Evolutionary conservation across 1,284 basidiomycete species (phyloP), one percentile per base, ranked within the genome.

Genomic region (Xerocomus subilludens): DNA sequence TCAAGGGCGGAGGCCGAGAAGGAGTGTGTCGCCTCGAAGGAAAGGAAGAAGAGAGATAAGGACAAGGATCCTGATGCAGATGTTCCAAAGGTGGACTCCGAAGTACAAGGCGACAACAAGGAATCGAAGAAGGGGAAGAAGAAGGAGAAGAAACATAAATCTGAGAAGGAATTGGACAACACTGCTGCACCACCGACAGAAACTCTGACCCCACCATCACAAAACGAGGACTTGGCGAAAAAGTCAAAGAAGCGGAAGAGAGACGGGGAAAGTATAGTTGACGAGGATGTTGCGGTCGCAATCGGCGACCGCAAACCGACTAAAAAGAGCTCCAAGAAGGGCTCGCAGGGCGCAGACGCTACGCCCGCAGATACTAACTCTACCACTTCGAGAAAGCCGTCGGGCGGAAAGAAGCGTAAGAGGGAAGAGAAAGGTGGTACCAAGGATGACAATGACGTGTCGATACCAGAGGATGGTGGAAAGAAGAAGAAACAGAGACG

Each of bases 301-400:
- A 73, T 65, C 9, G 77, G 71, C 58, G 80, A 80, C 47, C 75
- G 74, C 70, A 85, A 84, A 72, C 79, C 81, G 76, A 82, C 82
- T 76, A 80, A 80, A 74, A 81, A 84, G 74, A 77, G 70, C 33
- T 64, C 74, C 13, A 74, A 77, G 32, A 67, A 74, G 36, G 77
- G 74, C 35, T 68, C 56, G 10, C 14, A 42, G 23, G 27, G 7
- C 9, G 5, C 62, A 33, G 72, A 70, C 14, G 10, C 60, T 32
- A 16, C 36, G 32, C 32, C 56, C 13, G 45, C 69, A 20, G 21
- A 35, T 8, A n/a, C 35, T 21, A 69, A 74, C 2, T 45, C 74
- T 9, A 33, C 45, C 33, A 11, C 59, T 13, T 42, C 53, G 32
- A 51, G 67, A 23, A 49, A 64, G 58, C 30, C 72, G 11, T 70